A percentile compares a stretch with the other conserved stretches of the same genome.
Evolutionary conservation across 2,329 filamentous ascomycete species (phyloP).

Genomic region (Phaeosphaeria sp.): DNA sequence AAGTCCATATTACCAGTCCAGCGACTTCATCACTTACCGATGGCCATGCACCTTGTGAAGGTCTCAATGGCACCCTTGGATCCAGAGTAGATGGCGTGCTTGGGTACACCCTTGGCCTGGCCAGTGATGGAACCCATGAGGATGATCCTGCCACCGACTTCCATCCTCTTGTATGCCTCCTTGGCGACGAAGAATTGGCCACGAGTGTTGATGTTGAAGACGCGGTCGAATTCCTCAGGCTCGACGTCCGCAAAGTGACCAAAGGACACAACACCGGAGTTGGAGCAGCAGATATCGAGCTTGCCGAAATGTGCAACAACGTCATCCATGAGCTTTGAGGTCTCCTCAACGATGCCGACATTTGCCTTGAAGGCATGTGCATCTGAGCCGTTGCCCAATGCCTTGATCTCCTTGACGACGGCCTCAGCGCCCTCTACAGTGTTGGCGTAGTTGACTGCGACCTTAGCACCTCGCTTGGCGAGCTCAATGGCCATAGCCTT

Average conservation of each 20-base stretch:
- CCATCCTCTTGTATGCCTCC: conserved; percentile 62
- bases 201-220: conserved; percentile 68
- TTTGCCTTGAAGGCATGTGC: conserved; percentile 72
- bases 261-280: conserved; percentile 66
- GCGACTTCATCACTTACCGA: conserved; percentile 40
- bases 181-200: conserved; percentile 69
- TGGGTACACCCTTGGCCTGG: conserved; percentile 63
- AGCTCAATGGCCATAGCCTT: conserved; percentile 71
- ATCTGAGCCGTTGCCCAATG: conserved; percentile 64
- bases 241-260: conserved; percentile 62
- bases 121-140: conserved; percentile 64
- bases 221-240: conserved; percentile 64
- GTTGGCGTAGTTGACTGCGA: conserved; percentile 73
- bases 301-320: conserved; percentile 69
- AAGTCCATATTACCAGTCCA: background rate
- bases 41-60: conserved; percentile 62
- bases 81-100: conserved; percentile 62
- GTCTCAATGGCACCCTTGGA: conserved; percentile 63
- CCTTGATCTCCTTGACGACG: conserved; percentile 71
- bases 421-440: conserved; percentile 68
- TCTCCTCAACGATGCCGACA: conserved; percentile 69
- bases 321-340: conserved; percentile 67
- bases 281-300: conserved; percentile 74
- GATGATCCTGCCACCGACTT: conserved; percentile 60
- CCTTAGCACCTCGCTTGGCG: conserved; percentile 69